Base-by-base conservation (phyloP, 495 filamentous ascomycete genomes). In the Penicillium pulvis region DNA sequence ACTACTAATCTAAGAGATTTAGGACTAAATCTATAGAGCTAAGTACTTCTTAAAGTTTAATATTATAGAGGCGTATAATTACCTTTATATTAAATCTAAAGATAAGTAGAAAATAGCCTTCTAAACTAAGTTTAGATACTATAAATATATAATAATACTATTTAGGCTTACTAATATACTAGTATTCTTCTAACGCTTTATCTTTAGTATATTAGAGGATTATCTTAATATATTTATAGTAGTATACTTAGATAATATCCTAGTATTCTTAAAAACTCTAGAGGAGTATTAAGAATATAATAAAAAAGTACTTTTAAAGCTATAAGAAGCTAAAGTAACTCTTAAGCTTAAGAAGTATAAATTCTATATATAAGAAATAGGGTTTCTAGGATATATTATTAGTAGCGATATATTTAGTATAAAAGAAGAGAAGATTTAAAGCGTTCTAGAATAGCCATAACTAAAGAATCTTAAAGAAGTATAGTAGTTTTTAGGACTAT, bases 381-480 rank as follows among this genome's bases (percentile, higher is more conserved):
- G 43, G 1, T 67, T 63, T 24, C 42, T 67, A 33, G 52, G 51
- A 51, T 57, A 58, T 31, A n/a, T 57, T 1, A 56, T 63, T 26
- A 59, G 36, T 12, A 33, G 6, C 19, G 14, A 63, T 3, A 43
- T 48, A 42, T 33, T 67, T 5, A 26, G 54, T 1, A 61, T 63
- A n/a, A n/a, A 60, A n/a, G 30, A 41, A 45, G 50, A 58, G 16
- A 67, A 67, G 28, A 43, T 67, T 4, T 8, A 42, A 20, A 42
- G 23, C 16, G 63, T 67, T 9, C 6, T 46, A 4, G 36, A 59
- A 17, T 60, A n/a, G 55, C 41, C 8, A 9, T 57, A 14, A 31
- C 52, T 36, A 20, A 61, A 9, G 12, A 59, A 36, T 9, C 11
- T 65, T 11, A 54, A 57, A 8, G 54, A 62, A 14, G 43, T 59